These are phyloP conservation scores for Paspalum vaginatum DNA, from an alignment of 176 grass and related monocot species.

Conservation along the genomic window DNA sequence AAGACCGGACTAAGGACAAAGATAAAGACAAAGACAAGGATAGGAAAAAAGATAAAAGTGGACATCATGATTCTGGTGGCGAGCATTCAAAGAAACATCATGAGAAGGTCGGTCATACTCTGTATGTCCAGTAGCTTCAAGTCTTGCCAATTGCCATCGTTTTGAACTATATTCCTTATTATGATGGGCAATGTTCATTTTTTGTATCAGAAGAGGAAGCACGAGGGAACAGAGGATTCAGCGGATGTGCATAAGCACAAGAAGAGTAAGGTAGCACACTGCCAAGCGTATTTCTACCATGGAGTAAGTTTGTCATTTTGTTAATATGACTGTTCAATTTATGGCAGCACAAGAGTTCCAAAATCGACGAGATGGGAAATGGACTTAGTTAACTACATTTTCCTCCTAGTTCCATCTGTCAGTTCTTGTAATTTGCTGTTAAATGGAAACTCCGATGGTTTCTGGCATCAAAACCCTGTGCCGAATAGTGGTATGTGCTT, in stretches of 20 bases:
- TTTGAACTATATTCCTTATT: slow-evolving; percentile 26
- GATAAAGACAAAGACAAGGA: slow-evolving; percentile 82
- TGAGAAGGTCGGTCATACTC: slow-evolving; percentile 65
- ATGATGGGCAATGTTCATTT: neutral
- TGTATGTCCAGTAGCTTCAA: slow-evolving; percentile 10
- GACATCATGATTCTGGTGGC: slow-evolving; percentile 74
- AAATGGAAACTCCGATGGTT: slow-evolving; percentile 34
- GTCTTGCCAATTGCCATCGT: neutral
- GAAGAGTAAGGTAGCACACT: slow-evolving; percentile 68
- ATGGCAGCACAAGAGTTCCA: slow-evolving; percentile 67
- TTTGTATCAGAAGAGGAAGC: slow-evolving; percentile 63
- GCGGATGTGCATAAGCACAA: slow-evolving; percentile 69
- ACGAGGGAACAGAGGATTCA: slow-evolving; percentile 58
- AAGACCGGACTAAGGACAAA: slow-evolving; percentile 89
- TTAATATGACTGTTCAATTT: slow-evolving; percentile 15
- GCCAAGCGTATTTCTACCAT: neutral
- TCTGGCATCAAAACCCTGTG: slow-evolving; percentile 1
- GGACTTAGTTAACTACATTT: slow-evolving; percentile 52
- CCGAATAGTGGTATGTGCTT: slow-evolving; percentile 36
- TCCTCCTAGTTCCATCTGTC: slow-evolving; percentile 17
- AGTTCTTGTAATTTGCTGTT: slow-evolving; percentile 37
- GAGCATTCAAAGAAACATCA: slow-evolving; percentile 88
- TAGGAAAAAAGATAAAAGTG: slow-evolving; percentile 94
- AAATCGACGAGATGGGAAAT: slow-evolving; percentile 55
- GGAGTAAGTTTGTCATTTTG: neutral